Evolutionary conservation across 371 early-diverging fungal genomes (phyloP).

Genomic region (Syncephalastrum sp.): DNA sequence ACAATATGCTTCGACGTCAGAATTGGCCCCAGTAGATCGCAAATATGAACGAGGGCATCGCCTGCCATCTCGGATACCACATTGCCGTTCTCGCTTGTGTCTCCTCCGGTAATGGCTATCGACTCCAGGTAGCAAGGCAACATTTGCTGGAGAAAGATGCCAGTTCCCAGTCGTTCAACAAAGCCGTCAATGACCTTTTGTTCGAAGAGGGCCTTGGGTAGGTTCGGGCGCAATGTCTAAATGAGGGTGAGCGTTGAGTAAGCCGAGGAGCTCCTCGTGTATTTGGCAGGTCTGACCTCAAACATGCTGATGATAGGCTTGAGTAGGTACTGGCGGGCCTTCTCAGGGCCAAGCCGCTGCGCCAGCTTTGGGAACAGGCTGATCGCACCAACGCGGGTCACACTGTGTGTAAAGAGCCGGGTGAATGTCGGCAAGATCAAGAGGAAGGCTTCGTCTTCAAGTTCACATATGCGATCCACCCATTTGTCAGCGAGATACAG

Average conservation of each 20-base stretch:
- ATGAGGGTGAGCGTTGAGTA: neutral
- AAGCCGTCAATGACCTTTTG: slow-evolving; percentile 47
- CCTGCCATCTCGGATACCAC: slow-evolving; percentile 40
- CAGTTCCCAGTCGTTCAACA: slow-evolving; percentile 53
- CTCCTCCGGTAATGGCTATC: slow-evolving; percentile 26
- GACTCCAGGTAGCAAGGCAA: slow-evolving; percentile 65
- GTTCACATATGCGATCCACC: slow-evolving; percentile 59
- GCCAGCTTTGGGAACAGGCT: slow-evolving; percentile 60
- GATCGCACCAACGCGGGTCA: slow-evolving; percentile 54
- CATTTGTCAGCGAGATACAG: slow-evolving; percentile 58
- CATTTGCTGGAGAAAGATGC: slow-evolving; percentile 59
- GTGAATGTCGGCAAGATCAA: slow-evolving; percentile 61
- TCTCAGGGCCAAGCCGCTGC: slow-evolving; percentile 56
- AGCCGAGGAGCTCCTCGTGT: neutral
- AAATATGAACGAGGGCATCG: slow-evolving; percentile 52
- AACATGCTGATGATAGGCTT: slow-evolving; percentile 63
- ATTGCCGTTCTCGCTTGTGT: neutral
- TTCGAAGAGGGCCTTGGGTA: slow-evolving; percentile 54
- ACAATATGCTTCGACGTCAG: slow-evolving; percentile 65
- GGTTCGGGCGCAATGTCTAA: slow-evolving; percentile 52
- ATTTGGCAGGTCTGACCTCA: slow-evolving; percentile 40
- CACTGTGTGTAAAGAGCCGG: slow-evolving; percentile 50
- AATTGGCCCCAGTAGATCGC: slow-evolving; percentile 55
- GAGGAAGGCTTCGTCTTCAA: slow-evolving; percentile 61
- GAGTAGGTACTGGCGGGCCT: slow-evolving; percentile 49